phyloP scores from a whole-genome alignment of 176 grass and related monocot genomes.

The Chloris gayana region DNA sequence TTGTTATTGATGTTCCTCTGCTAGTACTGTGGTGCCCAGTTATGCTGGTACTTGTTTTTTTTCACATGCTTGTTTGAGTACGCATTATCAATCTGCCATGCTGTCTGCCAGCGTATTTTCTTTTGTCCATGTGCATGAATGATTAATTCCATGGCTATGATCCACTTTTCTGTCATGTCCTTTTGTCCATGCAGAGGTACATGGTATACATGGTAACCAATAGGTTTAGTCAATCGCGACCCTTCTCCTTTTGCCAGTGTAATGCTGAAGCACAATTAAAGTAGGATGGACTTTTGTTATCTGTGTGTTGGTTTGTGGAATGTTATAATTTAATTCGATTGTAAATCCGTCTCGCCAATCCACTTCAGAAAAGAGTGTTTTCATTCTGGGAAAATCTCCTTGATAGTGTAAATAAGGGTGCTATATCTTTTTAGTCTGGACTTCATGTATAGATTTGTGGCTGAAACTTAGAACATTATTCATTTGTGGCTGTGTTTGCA shows the following conservation, averaged over 20 bases:
- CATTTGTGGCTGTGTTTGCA: conserved; percentile 3
- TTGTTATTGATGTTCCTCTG: conserved; percentile 27
- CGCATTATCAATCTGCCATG: conserved; percentile 38
- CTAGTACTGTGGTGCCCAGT: conserved; percentile 18
- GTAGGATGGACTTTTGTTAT: conserved; percentile 21
- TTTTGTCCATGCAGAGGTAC: conserved; percentile 27
- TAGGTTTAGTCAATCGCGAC: conserved; percentile 13
- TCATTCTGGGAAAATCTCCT: conserved; percentile 25
- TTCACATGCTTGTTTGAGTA: conserved; percentile 46
- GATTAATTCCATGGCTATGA: conserved; percentile 27
- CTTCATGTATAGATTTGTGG: conserved; percentile 10
- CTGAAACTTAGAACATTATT: conserved; percentile 10
- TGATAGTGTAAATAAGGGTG: conserved; percentile 14
- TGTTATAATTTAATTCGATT: conserved; percentile 9
- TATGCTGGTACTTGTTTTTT: conserved; percentile 31
- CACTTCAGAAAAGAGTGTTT: conserved; percentile 16
- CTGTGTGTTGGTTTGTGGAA: conserved; percentile 18
- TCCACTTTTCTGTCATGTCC: conserved; percentile 36
- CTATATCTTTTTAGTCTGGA: background rate
- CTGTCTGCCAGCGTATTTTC: conserved; percentile 32
- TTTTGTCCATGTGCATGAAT: conserved; percentile 46
- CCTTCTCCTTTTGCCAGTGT: conserved; percentile 1
- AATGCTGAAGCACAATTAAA: conserved; percentile 21
- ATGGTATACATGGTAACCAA: conserved; percentile 29
- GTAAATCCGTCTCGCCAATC: background rate